Conservation (phyloP, 2,329 filamentous ascomycete species). For the Pseudogymnoascus sp. region DNA sequence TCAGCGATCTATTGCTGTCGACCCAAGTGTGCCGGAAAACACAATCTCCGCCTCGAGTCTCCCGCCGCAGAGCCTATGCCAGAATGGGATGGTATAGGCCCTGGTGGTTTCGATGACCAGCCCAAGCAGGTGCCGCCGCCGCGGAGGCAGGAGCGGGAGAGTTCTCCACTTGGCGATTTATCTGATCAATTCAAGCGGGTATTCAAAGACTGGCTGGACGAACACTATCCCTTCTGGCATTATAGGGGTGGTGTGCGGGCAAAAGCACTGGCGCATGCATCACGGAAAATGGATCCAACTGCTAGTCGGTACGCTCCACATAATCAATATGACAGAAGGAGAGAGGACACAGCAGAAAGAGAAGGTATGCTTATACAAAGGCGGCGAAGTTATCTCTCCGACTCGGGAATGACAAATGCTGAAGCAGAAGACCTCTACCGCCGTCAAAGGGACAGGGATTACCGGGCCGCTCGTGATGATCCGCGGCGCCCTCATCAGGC, state of each 20-base stretch:
- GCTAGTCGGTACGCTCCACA: background rate
- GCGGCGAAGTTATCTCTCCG: background rate
- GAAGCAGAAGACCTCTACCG: background rate
- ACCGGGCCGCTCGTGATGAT: background rate
- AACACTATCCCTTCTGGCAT: background rate
- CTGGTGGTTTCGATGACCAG: background rate
- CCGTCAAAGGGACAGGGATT: background rate
- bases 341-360: background rate
- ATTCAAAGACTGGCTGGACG: background rate
- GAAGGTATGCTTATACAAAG: background rate
- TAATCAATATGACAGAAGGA: background rate
- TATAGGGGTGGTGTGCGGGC: background rate
- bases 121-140: background rate
- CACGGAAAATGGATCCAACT: background rate
- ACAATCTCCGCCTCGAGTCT: background rate
- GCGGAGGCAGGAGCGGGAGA: background rate
- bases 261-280: background rate
- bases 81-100: background rate
- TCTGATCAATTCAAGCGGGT: background rate
- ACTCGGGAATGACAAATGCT: background rate
- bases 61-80: background rate
- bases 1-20: background rate
- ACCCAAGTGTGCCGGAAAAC: background rate
- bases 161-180: background rate
- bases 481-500: background rate